A percentile compares a stretch with the other conserved stretches of the same genome.
phyloP scores from a whole-genome alignment of 1,139 yeast genomes.

The Zygosaccharomyces pseudobailii region DNA sequence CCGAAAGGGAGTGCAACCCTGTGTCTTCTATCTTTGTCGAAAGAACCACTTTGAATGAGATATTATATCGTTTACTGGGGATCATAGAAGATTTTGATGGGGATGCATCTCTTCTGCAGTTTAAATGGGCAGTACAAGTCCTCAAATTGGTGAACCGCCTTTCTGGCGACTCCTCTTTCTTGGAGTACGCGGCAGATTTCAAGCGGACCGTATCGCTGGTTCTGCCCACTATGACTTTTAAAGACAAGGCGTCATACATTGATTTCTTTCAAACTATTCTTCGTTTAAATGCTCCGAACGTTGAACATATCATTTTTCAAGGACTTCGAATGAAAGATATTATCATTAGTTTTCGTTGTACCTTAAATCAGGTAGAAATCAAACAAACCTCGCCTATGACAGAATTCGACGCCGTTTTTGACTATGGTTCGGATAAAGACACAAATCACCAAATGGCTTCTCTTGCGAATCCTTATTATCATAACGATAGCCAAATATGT shows the following conservation, averaged over 20 bases:
- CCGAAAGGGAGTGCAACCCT: neutral
- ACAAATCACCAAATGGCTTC: neutral
- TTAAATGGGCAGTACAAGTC: conserved; percentile 15
- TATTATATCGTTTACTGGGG: conserved; percentile 10
- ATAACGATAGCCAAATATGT: neutral
- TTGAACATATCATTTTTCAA: conserved; percentile 3
- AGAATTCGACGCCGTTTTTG: conserved; percentile 1
- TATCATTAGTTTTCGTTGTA: neutral
- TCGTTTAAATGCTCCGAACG: conserved; percentile 1
- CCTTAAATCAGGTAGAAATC: neutral
- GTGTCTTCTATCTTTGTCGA: neutral
- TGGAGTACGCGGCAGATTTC: conserved; percentile 11
- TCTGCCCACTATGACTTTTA: neutral
- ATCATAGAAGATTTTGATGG: conserved; percentile 6
- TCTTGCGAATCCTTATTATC: neutral
- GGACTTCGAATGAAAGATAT: conserved; percentile 2
- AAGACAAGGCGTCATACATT: neutral
- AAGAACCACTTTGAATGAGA: neutral
- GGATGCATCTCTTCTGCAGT: conserved; percentile 1
- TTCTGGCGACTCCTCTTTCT: conserved; percentile 9
- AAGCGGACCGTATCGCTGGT: conserved; percentile 5
- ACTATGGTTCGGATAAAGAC: neutral
- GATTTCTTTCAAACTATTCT: conserved; percentile 4
- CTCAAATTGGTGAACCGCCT: conserved; percentile 7
- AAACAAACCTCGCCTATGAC: neutral